phyloP scores from a whole-genome alignment of 352 stramenopile genomes.

The Phytophthora constricta region DNA sequence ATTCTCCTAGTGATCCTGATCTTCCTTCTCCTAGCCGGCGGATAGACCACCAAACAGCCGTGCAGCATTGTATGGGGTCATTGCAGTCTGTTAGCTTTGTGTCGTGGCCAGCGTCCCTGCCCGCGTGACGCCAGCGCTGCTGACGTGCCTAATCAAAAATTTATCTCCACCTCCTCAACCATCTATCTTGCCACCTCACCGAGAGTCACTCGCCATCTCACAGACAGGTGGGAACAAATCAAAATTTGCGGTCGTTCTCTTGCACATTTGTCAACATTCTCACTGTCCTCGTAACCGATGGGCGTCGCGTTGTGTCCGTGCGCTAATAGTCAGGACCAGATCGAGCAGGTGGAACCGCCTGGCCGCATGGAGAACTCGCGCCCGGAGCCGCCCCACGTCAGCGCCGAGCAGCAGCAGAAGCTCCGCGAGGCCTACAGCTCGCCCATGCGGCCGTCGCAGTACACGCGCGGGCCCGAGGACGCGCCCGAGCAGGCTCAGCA shows the following conservation, averaged over 20 bases:
- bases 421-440: conserved; percentile 41
- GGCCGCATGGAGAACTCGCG: conserved; percentile 29
- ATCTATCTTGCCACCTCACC: not conserved
- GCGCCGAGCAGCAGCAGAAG: conserved; percentile 36
- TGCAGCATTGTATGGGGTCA: not conserved
- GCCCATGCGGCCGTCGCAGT: conserved; percentile 48
- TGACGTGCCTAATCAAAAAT: conserved; percentile 5
- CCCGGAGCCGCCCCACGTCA: conserved; percentile 2
- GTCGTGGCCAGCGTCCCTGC: not conserved
- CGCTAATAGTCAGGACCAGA: conserved; percentile 8
- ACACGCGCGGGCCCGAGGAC: conserved; percentile 25
- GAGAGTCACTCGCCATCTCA: not conserved
- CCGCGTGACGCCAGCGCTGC: conserved; percentile 14
- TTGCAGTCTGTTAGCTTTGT: not conserved
- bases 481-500: not conserved
- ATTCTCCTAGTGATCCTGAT: conserved; percentile 88
- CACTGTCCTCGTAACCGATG: not conserved
- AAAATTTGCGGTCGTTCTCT: not conserved
- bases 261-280: not conserved
- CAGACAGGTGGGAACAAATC: not conserved
- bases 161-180: not conserved
- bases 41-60: too few species aligned
- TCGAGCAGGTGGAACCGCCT: conserved; percentile 6
- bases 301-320: conserved; percentile 28
- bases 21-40: conserved; percentile 85